Base-by-base conservation (phyloP, 805 yeast genomes). In the Nakazawaea wyomingensis region DNA sequence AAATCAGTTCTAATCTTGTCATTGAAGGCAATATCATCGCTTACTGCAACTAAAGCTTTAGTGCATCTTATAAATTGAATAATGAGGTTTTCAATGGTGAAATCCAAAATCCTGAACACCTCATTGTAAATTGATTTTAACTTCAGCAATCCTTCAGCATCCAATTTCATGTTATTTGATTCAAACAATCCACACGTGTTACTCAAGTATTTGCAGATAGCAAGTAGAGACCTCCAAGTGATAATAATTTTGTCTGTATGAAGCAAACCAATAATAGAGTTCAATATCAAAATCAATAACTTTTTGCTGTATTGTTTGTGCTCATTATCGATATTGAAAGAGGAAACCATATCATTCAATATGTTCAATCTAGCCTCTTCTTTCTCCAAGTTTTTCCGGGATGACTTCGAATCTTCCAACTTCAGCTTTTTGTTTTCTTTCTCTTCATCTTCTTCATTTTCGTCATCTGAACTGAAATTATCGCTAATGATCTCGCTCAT, bases 141-240 rank as follows among this genome's bases (percentile, higher is more conserved):
- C 4, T 24, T 18, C 10, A n/a, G 9, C 14, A 22, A 9, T 19
- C 17, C 22, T 13, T 22, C 24, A 5, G 6, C 11, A 11, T 42
- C 20, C 10, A 39, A 14, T 21, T 38, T 36, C 9, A 18, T 4
- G 2, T 19, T 14, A 9, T 26, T 13, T 2, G 31, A 5, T 7
- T 24, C 28, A 22, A 50, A 32, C 16, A 42, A 40, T 2, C 42
- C 45, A 6, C 60, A 39, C 1, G 61, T 27, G 14, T 40, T 42
- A 5, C 44, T 54, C 21, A 75, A 57, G 8, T 66, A 62, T 39
- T 75, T 79, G 49, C 66, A 69, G 16, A 64, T 61, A 1, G 69
- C 67, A 1, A 71, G 46, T 50, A 78, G 77, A 2, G 82, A 68
- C 50, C 83, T 71, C 91, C 91, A 84, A 1, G 86, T 74, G 39